Evolutionary conservation across 2,329 filamentous ascomycete genomes (phyloP).

Genomic region (Colletotrichum chrysophilum): DNA sequence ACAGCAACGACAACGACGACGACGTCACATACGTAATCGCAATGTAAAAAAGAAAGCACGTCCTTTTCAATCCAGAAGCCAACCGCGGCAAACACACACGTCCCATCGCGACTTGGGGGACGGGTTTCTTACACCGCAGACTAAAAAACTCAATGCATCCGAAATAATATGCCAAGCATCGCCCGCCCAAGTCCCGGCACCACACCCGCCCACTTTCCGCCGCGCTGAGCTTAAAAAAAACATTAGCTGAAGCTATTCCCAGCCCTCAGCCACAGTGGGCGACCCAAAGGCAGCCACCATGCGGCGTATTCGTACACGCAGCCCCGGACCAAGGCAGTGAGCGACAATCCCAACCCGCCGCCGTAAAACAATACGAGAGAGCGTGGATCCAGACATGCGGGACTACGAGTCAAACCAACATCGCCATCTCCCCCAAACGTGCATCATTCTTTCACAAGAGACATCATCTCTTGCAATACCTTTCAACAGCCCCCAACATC

Average conservation of each 20-base stretch:
- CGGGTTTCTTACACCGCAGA: not conserved
- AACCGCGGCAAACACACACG: not conserved
- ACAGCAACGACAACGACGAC: not conserved
- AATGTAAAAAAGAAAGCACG: not conserved
- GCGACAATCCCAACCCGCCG: not conserved
- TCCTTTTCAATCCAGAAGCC: not conserved
- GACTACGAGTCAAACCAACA: not conserved
- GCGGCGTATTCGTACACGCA: not conserved
- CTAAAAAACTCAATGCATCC: not conserved
- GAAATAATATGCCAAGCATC: not conserved
- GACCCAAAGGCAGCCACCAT: not conserved
- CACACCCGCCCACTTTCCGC: conserved; percentile 5
- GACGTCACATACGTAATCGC: not conserved
- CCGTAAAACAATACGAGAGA: not conserved
- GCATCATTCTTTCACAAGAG: not conserved
- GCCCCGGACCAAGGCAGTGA: not conserved
- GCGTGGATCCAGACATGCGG: not conserved
- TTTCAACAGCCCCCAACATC: not conserved
- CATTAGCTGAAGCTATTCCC: conserved; percentile 14
- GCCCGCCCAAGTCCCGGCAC: not conserved
- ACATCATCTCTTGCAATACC: not conserved
- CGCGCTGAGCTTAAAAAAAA: not conserved
- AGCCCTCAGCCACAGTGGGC: not conserved
- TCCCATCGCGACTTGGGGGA: not conserved
- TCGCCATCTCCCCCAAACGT: not conserved